Evolutionary conservation across 2,329 filamentous ascomycete genomes (phyloP).

Genomic region (Periconia macrospinosa): DNA sequence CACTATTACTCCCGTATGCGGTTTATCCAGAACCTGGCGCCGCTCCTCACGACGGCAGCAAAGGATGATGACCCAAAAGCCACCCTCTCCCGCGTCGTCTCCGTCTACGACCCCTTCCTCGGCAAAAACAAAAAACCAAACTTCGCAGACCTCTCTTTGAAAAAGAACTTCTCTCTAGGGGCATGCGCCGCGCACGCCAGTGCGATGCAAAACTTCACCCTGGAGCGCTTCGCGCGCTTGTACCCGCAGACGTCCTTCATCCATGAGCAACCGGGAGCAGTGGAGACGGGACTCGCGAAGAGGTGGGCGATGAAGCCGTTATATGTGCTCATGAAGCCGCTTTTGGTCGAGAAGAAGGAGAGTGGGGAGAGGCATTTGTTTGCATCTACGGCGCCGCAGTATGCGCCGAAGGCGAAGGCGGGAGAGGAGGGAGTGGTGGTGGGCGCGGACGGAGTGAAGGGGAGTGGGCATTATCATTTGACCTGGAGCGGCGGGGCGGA

Average conservation of each 20-base stretch:
- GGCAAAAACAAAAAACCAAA: slow-evolving; percentile 17
- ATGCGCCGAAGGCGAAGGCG: slow-evolving; percentile 17
- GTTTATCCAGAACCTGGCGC: slow-evolving; percentile 43
- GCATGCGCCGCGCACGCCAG: slow-evolving; percentile 26
- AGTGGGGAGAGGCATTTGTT: slow-evolving; percentile 40
- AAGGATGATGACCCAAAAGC: slow-evolving; percentile 10
- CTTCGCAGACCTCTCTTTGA: slow-evolving; percentile 30
- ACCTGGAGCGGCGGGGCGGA: slow-evolving; percentile 27
- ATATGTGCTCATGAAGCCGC: slow-evolving; percentile 15
- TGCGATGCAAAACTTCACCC: slow-evolving; percentile 29
- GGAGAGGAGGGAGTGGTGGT: slow-evolving; percentile 12
- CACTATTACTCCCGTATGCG: slow-evolving; percentile 44
- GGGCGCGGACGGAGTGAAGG: slow-evolving; percentile 25
- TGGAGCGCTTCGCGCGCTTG: slow-evolving; percentile 27
- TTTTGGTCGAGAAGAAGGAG: slow-evolving; percentile 26
- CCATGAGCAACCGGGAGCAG: slow-evolving; percentile 30
- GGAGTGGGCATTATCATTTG: slow-evolving; percentile 29
- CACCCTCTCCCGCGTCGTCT: slow-evolving; percentile 31
- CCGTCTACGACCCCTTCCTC: slow-evolving; percentile 29
- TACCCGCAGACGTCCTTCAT: slow-evolving; percentile 26
- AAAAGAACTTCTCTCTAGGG: slow-evolving; percentile 25
- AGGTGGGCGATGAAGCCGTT: slow-evolving; percentile 7
- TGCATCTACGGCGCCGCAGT: slow-evolving; percentile 28
- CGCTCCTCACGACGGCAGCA: slow-evolving; percentile 31
- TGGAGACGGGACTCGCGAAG: slow-evolving; percentile 21